Evolutionary conservation across 805 yeast species (phyloP), one percentile per base, ranked within the genome.

Genomic region (Lipomyces japonicus): DNA sequence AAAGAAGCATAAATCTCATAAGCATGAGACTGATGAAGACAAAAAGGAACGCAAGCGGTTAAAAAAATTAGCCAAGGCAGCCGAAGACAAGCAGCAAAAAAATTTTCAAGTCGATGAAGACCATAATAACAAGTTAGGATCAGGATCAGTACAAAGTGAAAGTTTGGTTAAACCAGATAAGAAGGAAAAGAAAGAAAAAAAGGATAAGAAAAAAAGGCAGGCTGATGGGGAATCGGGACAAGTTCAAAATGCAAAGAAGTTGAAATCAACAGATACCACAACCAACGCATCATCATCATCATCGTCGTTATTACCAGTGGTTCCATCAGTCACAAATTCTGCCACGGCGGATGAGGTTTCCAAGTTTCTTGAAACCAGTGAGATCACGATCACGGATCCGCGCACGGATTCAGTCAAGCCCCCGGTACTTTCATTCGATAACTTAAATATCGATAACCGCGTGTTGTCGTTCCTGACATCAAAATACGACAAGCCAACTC

Each of bases 401-500:
- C 65, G 72, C 32, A 55, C 63, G 6, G 61, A 70, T n/a, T 66
- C 73, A 18, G 28, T 16, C 18, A 65, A 84, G 44, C 76, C 81
- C 55, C 97, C 97, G 7, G 69, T 83, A 22, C 68, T 91, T 46
- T 68, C 82, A 5, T 90, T 93, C 62, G 71, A 73, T 30, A 79
- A 82, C 31, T 73, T 91, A 22, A 61, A 24, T 16, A 71, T 84
- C 24, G 78, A 81, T 51, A 57, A 77, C 1, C 73, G 77, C 45
- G 78, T 90, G 52, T 77, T 76, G 57, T 61, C 71, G n/a, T 80
- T 78, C 41, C 74, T 91, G 41, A 71, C 79, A 35, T 7, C 37
- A 19, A 79, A 81, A 61, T 93, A 86, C 72, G 84, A 87, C 14
- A 82, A 80, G 61, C 99, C 98, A 47, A 90, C 97, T 4, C 97